phyloP scores from a whole-genome alignment of 2,329 filamentous ascomycete genomes.

The Colletotrichum costaricense region DNA sequence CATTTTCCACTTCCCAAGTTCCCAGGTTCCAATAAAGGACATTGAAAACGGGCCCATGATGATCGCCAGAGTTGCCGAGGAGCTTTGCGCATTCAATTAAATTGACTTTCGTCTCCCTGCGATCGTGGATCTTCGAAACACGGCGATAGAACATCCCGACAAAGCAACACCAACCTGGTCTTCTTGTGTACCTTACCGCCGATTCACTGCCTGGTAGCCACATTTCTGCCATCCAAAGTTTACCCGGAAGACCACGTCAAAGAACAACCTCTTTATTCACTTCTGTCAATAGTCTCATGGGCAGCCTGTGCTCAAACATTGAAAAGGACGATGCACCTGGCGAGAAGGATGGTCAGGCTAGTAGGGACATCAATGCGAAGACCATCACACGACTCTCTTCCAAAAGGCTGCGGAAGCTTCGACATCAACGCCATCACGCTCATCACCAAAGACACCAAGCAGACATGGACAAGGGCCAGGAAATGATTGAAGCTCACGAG shows the following conservation, averaged over 20 bases:
- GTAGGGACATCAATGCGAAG: constrained; percentile 17
- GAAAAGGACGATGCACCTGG: constrained; percentile 34
- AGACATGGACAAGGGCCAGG: constrained; percentile 25
- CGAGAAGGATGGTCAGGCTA: constrained; percentile 35
- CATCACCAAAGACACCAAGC: neutral
- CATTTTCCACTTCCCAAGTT: neutral
- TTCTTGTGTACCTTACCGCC: neutral
- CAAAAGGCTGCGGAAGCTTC: constrained; percentile 27
- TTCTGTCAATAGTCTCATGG: constrained; percentile 19
- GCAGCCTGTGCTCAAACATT: constrained; percentile 35
- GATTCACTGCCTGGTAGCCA: neutral
- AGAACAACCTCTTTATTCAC: neutral
- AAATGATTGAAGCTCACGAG: constrained; percentile 35
- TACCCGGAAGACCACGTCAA: neutral
- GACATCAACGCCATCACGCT: neutral
- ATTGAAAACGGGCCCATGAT: neutral
- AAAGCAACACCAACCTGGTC: neutral
- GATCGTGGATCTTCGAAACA: neutral
- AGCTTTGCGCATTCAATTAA: constrained; percentile 1
- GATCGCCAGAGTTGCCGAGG: neutral
- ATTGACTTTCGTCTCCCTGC: neutral
- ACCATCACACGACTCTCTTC: constrained; percentile 23
- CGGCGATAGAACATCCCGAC: neutral
- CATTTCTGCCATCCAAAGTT: neutral
- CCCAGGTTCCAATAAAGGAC: neutral